These are phyloP conservation scores for Hanseniaspora jakobsenii DNA, from an alignment of 805 yeast species.

Conservation along the genomic window DNA sequence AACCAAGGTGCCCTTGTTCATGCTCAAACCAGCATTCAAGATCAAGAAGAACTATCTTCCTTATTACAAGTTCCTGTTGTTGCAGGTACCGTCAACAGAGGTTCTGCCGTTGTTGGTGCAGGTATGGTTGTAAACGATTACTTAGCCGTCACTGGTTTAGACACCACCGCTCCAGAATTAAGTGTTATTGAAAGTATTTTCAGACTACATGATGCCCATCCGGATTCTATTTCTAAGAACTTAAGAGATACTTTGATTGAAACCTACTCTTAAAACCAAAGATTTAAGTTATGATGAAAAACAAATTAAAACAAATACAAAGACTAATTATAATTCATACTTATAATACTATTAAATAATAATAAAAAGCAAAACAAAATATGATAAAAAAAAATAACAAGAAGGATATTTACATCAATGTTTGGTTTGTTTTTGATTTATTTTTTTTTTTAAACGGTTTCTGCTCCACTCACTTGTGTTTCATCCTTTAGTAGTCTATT, in stretches of 20 bases:
- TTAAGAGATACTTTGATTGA: constrained; percentile 86
- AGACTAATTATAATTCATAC: too few relatives aligned
- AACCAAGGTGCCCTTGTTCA: constrained; percentile 98
- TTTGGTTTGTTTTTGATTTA: too few relatives aligned
- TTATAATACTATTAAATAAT: too few relatives aligned
- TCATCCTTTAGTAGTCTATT: too few relatives aligned
- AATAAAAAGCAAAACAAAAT: too few relatives aligned
- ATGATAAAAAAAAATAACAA: too few relatives aligned
- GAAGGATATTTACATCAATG: too few relatives aligned
- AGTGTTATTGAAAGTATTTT: constrained; percentile 94
- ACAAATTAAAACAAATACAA: neutral
- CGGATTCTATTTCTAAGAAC: constrained; percentile 71
- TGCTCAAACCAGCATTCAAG: constrained; percentile 93
- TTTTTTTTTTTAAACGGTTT: too few relatives aligned
- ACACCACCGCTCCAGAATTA: constrained; percentile 96
- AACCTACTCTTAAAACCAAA: constrained; percentile 54
- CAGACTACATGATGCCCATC: constrained; percentile 83
- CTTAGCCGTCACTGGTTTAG: constrained; percentile 92
- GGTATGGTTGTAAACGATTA: constrained; percentile 98
- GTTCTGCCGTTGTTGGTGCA: constrained; percentile 94
- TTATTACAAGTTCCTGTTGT: constrained; percentile 93
- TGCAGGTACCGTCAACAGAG: constrained; percentile 97
- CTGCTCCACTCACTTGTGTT: too few relatives aligned
- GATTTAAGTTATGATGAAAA: neutral
- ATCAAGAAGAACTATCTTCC: constrained; percentile 94